phyloP scores from a whole-genome alignment of 2,329 filamentous ascomycete genomes.

The Achaetomium macrosporum region DNA sequence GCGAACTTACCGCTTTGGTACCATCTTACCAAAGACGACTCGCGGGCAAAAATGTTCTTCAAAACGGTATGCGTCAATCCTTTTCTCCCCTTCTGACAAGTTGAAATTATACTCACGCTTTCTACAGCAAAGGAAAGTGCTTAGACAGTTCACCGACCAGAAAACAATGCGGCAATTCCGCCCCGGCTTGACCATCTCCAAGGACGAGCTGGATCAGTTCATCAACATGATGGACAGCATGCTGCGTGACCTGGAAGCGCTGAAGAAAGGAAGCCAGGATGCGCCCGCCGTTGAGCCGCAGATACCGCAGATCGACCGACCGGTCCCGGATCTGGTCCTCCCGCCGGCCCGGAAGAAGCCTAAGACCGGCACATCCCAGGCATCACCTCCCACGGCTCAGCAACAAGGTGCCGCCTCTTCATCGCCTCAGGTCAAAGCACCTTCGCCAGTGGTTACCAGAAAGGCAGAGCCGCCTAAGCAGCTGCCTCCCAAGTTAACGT shows the following conservation, averaged over 20 bases:
- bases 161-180: constrained; percentile 39
- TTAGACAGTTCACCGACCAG: constrained; percentile 49
- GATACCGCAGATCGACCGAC: not conserved
- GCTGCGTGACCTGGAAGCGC: constrained; percentile 38
- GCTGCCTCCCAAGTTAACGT: constrained; percentile 33
- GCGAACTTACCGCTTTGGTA: constrained; percentile 45
- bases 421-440: constrained; percentile 45
- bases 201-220: constrained; percentile 45
- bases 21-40: constrained; percentile 42
- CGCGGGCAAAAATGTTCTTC: constrained; percentile 47
- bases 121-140: constrained; percentile 45
- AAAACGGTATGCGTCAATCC: constrained; percentile 39
- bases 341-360: constrained; percentile 50
- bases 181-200: constrained; percentile 46
- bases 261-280: constrained; percentile 4
- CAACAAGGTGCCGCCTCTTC: constrained; percentile 36
- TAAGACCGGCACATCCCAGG: constrained; percentile 39
- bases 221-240: constrained; percentile 46
- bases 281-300: not conserved
- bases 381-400: constrained; percentile 32
- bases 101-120: constrained; percentile 4
- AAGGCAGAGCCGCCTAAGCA: constrained; percentile 30
- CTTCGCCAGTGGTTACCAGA: constrained; percentile 42
- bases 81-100: not conserved
- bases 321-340: constrained; percentile 43